A percentile compares a stretch with the other conserved stretches of the same genome.
Conservation (phyloP, 2,329 filamentous ascomycete species). For the Laburnicola sp. region DNA sequence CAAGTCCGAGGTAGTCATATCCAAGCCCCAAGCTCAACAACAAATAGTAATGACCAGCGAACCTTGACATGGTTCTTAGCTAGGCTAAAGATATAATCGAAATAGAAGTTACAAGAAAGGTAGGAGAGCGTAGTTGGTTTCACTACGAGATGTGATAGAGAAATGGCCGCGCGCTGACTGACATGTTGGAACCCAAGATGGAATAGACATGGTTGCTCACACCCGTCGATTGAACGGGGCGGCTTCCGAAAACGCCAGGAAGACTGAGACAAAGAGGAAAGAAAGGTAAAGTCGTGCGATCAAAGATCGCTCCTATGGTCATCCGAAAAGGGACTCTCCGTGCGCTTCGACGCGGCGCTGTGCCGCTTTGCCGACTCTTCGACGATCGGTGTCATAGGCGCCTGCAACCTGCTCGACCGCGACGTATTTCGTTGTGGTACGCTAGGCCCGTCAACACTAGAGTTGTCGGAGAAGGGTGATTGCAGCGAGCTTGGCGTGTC, state of each 20-base stretch:
- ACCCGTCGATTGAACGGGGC: conserved; percentile 16
- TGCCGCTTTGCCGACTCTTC: conserved; percentile 49
- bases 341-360: conserved; percentile 37
- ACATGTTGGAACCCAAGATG: conserved; percentile 5
- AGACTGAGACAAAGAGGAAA: conserved; percentile 1
- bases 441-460: conserved; percentile 30
- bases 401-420: conserved; percentile 29
- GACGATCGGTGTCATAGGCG: conserved; percentile 50
- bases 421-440: conserved; percentile 38
- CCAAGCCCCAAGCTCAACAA: neutral
- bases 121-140: neutral
- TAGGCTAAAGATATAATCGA: conserved; percentile 1
- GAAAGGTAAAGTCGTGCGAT: conserved; percentile 6
- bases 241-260: conserved; percentile 15
- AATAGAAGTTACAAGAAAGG: conserved; percentile 7
- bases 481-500: conserved; percentile 40
- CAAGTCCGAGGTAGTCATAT: neutral
- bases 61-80: neutral
- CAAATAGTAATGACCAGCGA: neutral
- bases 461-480: conserved; percentile 43
- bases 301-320: conserved; percentile 35
- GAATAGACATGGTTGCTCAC: conserved; percentile 3
- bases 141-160: conserved; percentile 1
- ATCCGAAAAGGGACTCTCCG: conserved; percentile 42
- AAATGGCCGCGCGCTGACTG: conserved; percentile 13